Evolutionary conservation across 495 filamentous ascomycete species (phyloP), one percentile per base, ranked within the genome.

Genomic region (Tuber magnatum): DNA sequence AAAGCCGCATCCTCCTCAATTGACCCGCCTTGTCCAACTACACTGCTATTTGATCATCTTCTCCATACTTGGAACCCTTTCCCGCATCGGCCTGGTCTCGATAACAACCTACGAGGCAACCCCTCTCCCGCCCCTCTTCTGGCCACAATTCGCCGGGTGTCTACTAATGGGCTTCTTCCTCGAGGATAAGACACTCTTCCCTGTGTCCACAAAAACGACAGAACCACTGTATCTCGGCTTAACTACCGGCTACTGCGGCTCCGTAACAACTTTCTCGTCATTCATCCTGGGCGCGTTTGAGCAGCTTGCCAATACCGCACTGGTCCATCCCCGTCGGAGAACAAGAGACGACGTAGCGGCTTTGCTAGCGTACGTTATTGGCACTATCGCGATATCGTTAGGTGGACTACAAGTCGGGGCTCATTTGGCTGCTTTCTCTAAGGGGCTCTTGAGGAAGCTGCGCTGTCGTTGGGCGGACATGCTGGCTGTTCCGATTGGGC

Each of bases 161-260:
- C 78, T 97, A 0, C 74, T 97, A 69, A 90, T 99, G 88, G 94
- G 95, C 32, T 96, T 97, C 82, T 85, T 99, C 22, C 83, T 88
- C 35, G 92, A 97, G 84, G 94, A 97, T 81, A 86, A 88, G 77
- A 90, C 87, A 78, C 85, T 97, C 40, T 97, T 97, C 84, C 87
- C 87, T 24, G 84, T 84, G 46, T 81, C 87, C 56, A 83, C 85
- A 61, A 97, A 94, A 83, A 96, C 95, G 84, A 91, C 92, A 4
- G 90, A 95, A 68, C 94, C 94, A 0, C 87, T 97, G 0, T 97
- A 95, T 82, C 92, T 97, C 74, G 95, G 95, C 32, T 89, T 99
- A 1, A 89, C 94, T 0, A 96, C 93, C 3, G 95, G 95, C 20
- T 97, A 97, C 85, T 98, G 95, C 83, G 95, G 95, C 73, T 93